phyloP scores from a whole-genome alignment of 2,329 filamentous ascomycete genomes.

The Nectriaceae sp. region DNA sequence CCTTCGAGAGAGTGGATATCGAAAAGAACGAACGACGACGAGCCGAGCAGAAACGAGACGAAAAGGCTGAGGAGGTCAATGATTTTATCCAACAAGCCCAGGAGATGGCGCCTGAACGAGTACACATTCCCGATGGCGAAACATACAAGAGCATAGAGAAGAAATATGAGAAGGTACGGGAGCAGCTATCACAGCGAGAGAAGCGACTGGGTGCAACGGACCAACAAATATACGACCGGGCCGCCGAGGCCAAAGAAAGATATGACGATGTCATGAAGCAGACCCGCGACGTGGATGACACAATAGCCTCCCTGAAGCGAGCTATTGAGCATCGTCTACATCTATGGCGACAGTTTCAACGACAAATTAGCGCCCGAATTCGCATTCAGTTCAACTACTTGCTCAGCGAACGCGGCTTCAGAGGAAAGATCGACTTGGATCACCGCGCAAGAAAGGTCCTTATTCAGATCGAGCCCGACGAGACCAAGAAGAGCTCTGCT shows the following conservation, averaged over 20 bases:
- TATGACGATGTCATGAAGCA: constrained; percentile 47
- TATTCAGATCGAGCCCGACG: constrained; percentile 72
- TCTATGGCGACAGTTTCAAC: constrained; percentile 81
- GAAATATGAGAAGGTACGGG: constrained; percentile 55
- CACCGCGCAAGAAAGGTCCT: constrained; percentile 75
- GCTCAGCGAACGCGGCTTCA: constrained; percentile 85
- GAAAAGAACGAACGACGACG: constrained; percentile 46
- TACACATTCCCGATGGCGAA: constrained; percentile 65
- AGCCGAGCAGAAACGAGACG: constrained; percentile 49
- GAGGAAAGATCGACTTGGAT: constrained; percentile 77
- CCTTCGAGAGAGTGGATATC: constrained; percentile 52
- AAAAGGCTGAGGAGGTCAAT: constrained; percentile 49
- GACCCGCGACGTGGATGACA: constrained; percentile 42
- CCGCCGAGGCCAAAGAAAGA: constrained; percentile 41
- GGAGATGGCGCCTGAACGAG: constrained; percentile 54
- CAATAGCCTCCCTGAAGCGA: constrained; percentile 49
- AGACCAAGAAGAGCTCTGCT: constrained; percentile 66
- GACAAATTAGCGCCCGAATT: constrained; percentile 81
- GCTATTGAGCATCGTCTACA: constrained; percentile 69
- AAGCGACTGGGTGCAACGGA: constrained; percentile 63
- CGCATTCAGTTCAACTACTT: constrained; percentile 86
- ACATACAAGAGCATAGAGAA: constrained; percentile 57
- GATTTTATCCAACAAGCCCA: constrained; percentile 58
- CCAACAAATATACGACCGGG: constrained; percentile 60
- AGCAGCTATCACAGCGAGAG: constrained; percentile 60